phyloP scores from a whole-genome alignment of 1,139 yeast genomes.

The Kluyveromyces sp. region DNA sequence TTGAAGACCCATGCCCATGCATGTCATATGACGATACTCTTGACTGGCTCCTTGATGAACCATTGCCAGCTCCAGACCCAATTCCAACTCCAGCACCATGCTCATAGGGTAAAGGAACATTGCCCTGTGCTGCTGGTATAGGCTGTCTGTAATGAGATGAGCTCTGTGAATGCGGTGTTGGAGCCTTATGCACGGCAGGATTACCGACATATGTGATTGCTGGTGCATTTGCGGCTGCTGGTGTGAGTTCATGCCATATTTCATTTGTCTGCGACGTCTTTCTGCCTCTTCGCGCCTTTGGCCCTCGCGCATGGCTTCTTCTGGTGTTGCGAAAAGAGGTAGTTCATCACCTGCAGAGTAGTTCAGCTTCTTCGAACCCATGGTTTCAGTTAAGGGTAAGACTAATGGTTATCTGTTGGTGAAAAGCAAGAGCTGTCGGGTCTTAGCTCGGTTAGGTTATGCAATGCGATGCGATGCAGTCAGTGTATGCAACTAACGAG shows the following conservation, averaged over 20 bases:
- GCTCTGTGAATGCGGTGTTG: background rate
- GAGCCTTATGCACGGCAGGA: background rate
- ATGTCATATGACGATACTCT: conserved; percentile 1
- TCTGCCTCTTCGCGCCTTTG: conserved; percentile 21
- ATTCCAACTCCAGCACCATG: background rate
- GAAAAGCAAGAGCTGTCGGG: background rate
- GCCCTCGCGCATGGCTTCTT: conserved; percentile 29
- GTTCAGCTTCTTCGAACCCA: conserved; percentile 28
- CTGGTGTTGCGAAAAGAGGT: conserved; percentile 29
- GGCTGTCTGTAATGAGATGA: background rate
- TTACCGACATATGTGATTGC: background rate
- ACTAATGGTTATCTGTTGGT: background rate
- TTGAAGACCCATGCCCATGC: too few relatives aligned
- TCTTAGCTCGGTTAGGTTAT: too few relatives aligned
- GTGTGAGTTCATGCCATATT: conserved; percentile 10
- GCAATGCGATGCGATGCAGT: too few relatives aligned
- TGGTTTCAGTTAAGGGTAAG: conserved; percentile 4
- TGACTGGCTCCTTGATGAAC: background rate
- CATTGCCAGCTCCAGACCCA: background rate
- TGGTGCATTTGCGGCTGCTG: background rate
- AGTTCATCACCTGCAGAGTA: conserved; percentile 31
- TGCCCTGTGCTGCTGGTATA: background rate
- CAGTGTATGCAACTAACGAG: too few relatives aligned
- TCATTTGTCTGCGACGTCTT: conserved; percentile 17
- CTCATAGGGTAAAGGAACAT: background rate